phyloP scores from a whole-genome alignment of 768 basidiomycete species.

The Tremella fuciformis region DNA sequence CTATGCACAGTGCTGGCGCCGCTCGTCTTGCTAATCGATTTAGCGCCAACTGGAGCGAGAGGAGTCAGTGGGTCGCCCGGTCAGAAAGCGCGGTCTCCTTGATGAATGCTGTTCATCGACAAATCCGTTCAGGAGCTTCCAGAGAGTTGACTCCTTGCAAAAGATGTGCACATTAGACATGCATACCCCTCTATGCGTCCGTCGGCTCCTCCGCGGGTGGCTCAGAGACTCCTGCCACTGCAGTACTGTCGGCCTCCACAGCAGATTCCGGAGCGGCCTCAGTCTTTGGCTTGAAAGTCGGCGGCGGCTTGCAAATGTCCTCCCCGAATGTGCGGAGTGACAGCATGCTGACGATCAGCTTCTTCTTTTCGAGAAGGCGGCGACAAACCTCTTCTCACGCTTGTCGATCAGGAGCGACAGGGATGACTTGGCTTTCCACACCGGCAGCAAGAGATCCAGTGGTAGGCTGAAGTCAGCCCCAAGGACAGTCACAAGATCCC shows the following conservation, averaged over 20 bases:
- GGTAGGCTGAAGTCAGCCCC: slow-evolving; percentile 57
- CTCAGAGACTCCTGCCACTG: slow-evolving; percentile 11
- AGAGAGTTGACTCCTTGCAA: no score
- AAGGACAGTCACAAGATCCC: neutral
- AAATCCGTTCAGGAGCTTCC: no score
- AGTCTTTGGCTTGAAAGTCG: slow-evolving; percentile 5
- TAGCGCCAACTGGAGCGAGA: no score
- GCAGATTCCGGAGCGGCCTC: slow-evolving; percentile 7
- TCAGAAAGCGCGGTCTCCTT: no score
- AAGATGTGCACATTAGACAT: no score
- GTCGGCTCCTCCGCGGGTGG: no score
- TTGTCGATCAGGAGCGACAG: slow-evolving; percentile 93
- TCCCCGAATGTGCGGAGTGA: slow-evolving; percentile 78
- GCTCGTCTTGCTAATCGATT: no score
- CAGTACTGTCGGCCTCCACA: slow-evolving; percentile 17
- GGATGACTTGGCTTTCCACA: slow-evolving; percentile 91
- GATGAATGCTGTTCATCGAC: no score
- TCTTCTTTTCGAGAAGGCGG: slow-evolving; percentile 2
- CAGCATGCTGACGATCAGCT: slow-evolving; percentile 62
- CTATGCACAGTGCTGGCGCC: no score
- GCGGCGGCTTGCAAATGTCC: slow-evolving; percentile 62
- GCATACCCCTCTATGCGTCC: no score
- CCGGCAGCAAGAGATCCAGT: slow-evolving; percentile 82
- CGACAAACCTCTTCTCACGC: slow-evolving; percentile 79
- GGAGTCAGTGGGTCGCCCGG: no score